Conservation (phyloP, 2,329 filamentous ascomycete genomes). For the Hirsutella thompsonii region DNA sequence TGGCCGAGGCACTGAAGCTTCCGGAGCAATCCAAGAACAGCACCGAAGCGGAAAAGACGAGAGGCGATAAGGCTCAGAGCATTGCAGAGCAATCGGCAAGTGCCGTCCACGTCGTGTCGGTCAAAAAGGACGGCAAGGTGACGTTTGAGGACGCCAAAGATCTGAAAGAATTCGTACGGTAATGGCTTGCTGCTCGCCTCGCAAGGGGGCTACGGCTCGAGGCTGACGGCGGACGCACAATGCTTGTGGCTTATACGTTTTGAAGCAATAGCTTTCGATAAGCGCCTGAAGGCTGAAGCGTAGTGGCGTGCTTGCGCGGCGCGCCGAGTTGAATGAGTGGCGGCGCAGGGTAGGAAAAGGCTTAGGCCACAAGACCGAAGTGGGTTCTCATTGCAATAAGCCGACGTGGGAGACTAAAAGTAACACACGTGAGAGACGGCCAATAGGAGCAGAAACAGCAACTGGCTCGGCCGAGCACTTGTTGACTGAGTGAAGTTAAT, state of each 20-base stretch:
- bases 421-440: background rate
- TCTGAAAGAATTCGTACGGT: constrained; percentile 41
- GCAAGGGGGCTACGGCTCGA: background rate
- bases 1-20: constrained; percentile 44
- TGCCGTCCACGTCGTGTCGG: constrained; percentile 41
- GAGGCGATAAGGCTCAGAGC: constrained; percentile 9
- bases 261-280: background rate
- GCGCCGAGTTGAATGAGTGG: too few relatives aligned
- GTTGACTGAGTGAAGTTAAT: too few relatives aligned
- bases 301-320: background rate
- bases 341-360: too few relatives aligned
- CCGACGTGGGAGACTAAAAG: too few relatives aligned
- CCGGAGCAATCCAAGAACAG: constrained; percentile 21
- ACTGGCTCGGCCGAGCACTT: too few relatives aligned
- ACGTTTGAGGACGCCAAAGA: constrained; percentile 48
- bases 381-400: too few relatives aligned
- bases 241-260: background rate
- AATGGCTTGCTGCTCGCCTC: constrained; percentile 2
- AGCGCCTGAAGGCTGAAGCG: background rate
- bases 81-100: constrained; percentile 23
- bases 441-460: too few relatives aligned
- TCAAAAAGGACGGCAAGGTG: constrained; percentile 52
- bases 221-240: background rate
- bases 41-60: constrained; percentile 3
- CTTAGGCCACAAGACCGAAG: too few relatives aligned